Base-by-base conservation (phyloP, 495 filamentous ascomycete species). In the Lichenothelia convexa region DNA sequence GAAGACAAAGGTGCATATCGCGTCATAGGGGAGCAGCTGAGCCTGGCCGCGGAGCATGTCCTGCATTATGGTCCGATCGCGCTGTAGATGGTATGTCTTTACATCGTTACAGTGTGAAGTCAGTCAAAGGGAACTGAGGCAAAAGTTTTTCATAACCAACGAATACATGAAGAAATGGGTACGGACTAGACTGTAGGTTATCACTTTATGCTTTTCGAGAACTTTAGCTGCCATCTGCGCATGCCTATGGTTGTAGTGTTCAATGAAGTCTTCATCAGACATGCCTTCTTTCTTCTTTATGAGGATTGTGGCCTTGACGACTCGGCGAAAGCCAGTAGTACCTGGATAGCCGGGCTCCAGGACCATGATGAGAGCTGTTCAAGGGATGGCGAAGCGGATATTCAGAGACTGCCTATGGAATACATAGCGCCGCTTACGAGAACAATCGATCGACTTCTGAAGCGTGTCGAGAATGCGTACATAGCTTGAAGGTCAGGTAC, bases 1-100 rank as follows among this genome's bases (percentile, higher is more conserved):
- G 39, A 60, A 60, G 24, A 57, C 51, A 39, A 59, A 59, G 3
- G 55, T 59, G 46, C 57, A 59, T 12, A 59, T 60, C 21, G 57
- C 57, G 32, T 60, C 57, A 38, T 57, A 60, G 37, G 51, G 46
- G 15, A 53, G 39, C 36, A 60, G 42, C 27, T 50, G 36, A 6
- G 53, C 57, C 30, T 56, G 51, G 34, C 57, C 55, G 30, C 53
- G 44, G 34, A 60, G 44, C 42, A 60, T 59, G 33, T 60, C 57
- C 23, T 51, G 49, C 26, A 60, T 48, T 23, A 57, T 47, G 32
- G 53, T 55, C 26, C 54, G 51, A 39, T 60, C 57, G 7, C 55
- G 42, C 18, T 43, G 32, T 0, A 60, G 48, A 41, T 55, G 55
- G 45, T 59, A 60, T 7, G 54, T 59, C 54, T 60, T 30, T 19